phyloP scores from a whole-genome alignment of 116 monocot genomes.

The Dioscorea cayenensis region DNA sequence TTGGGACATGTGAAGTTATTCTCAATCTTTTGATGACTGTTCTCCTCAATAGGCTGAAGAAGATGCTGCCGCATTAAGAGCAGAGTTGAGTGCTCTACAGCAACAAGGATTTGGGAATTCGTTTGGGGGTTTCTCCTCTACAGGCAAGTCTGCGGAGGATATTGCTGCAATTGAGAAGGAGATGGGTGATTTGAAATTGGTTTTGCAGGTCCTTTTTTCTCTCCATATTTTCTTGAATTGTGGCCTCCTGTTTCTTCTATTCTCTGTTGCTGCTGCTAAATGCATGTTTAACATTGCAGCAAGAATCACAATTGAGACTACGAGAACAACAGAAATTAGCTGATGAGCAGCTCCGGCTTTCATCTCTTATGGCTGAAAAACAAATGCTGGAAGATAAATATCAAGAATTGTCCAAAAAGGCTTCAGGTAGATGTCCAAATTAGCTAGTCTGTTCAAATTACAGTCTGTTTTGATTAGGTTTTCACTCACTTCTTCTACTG shows the following conservation, averaged over 20 bases:
- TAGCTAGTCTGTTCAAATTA: background rate
- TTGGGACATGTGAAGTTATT: background rate
- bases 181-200: conserved; percentile 54
- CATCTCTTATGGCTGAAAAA: conserved; percentile 59
- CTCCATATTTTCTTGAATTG: background rate
- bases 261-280: background rate
- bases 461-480: background rate
- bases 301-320: conserved; percentile 54
- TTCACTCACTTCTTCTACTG: background rate
- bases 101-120: conserved; percentile 50
- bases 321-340: conserved; percentile 63
- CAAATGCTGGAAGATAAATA: conserved; percentile 71
- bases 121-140: conserved; percentile 24
- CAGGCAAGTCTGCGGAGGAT: conserved; percentile 25
- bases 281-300: conserved; percentile 25
- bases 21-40: conserved; percentile 10
- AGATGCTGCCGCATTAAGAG: conserved; percentile 91
- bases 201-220: conserved; percentile 46
- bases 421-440: conserved; percentile 41
- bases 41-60: conserved; percentile 75
- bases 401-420: conserved; percentile 44
- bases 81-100: conserved; percentile 79
- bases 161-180: conserved; percentile 62
- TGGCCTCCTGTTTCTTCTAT: background rate
- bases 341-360: conserved; percentile 48